Evolutionary conservation across 345 rosid species (phyloP).

Genomic region (Barbarea vulgaris): DNA sequence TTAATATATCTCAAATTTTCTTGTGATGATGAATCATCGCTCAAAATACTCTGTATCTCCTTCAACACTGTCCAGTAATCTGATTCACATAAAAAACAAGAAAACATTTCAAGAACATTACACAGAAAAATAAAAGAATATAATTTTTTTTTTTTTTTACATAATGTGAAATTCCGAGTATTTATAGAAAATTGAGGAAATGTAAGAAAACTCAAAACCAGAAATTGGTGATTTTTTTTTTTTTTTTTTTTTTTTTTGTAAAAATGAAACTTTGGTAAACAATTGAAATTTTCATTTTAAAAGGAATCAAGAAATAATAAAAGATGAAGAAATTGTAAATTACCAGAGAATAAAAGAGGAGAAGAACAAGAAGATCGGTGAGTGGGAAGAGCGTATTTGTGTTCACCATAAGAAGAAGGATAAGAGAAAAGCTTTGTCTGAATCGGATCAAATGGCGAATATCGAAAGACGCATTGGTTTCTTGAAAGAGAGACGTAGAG

Average conservation of each 20-base stretch:
- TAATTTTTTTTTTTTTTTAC: too few relatives aligned
- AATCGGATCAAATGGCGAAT: constrained; percentile 76
- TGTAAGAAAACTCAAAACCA: background rate
- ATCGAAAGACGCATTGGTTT: constrained; percentile 64
- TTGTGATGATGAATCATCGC: constrained; percentile 42
- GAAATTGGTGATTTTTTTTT: too few relatives aligned
- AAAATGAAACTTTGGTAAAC: background rate
- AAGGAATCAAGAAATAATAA: background rate
- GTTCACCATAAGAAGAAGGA: constrained; percentile 78
- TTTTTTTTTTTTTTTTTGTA: background rate
- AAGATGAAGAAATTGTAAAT: background rate
- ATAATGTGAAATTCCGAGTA: background rate
- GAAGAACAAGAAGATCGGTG: constrained; percentile 68
- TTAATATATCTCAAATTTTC: constrained; percentile 56
- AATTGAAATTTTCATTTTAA: background rate
- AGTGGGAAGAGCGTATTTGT: constrained; percentile 81
- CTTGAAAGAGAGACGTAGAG: constrained; percentile 54
- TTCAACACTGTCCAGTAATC: constrained; percentile 61
- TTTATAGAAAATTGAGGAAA: background rate
- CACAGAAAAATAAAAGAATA: background rate
- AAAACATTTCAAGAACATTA: background rate
- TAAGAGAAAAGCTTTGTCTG: constrained; percentile 68
- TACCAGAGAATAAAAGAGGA: constrained; percentile 74
- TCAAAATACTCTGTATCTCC: constrained; percentile 55
- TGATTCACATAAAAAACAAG: constrained; percentile 25